phyloP scores from a whole-genome alignment of 179 eudicot genomes.

The Gypsophila paniculata region DNA sequence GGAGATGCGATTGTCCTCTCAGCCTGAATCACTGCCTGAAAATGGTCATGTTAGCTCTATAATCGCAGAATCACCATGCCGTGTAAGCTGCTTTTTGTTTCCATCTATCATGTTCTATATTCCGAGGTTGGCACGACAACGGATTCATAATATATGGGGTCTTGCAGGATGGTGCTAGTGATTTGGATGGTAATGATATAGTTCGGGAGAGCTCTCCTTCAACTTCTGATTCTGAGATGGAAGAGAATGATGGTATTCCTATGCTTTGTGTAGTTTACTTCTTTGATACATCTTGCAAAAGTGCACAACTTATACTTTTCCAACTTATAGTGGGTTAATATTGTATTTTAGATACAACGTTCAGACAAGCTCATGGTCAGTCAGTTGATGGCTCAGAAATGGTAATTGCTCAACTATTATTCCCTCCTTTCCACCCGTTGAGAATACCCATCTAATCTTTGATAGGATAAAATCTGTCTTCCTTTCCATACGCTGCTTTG shows the following conservation, averaged over 20 bases:
- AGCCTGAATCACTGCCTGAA: constrained; percentile 28
- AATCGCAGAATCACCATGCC: constrained; percentile 37
- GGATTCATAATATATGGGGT: constrained; percentile 15
- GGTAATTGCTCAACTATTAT: constrained; percentile 26
- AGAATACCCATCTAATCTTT: neutral
- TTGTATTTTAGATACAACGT: constrained; percentile 26
- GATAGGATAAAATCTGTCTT: neutral
- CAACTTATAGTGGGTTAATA: constrained; percentile 17
- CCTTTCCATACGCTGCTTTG: neutral
- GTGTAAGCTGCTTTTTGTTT: constrained; percentile 36
- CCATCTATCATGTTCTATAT: constrained; percentile 1
- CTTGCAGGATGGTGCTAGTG: constrained; percentile 52
- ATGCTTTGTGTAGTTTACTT: constrained; percentile 8
- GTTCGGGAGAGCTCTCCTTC: constrained; percentile 38
- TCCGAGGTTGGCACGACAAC: neutral
- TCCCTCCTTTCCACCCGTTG: neutral
- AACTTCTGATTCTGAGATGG: constrained; percentile 32
- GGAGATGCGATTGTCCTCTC: constrained; percentile 25
- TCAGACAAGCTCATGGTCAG: constrained; percentile 23
- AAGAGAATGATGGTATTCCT: constrained; percentile 35
- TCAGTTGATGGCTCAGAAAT: constrained; percentile 15
- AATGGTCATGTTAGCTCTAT: constrained; percentile 27
- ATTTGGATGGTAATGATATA: constrained; percentile 43
- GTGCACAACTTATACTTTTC: constrained; percentile 3
- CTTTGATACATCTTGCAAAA: neutral